A percentile compares a stretch with the other conserved stretches of the same genome.
These are phyloP conservation scores for Aspergillus pseudoglaucus DNA, from an alignment of 2,329 filamentous ascomycete species.

Conservation along the genomic window DNA sequence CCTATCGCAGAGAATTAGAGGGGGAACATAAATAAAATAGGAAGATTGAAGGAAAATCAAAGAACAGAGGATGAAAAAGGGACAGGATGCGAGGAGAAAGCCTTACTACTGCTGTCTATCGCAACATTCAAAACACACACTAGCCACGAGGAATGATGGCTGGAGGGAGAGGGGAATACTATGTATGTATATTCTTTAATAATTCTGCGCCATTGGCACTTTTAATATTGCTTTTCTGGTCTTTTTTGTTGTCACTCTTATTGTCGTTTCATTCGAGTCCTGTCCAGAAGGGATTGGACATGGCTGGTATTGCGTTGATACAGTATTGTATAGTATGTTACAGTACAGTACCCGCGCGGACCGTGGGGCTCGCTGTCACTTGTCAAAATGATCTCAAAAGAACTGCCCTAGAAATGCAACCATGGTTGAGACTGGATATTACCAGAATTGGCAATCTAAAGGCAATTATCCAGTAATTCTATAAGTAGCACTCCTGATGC, in stretches of 20 bases:
- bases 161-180: too few species aligned
- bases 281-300: background rate
- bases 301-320: background rate
- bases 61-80: constrained; percentile 4
- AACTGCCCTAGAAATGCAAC: too few species aligned
- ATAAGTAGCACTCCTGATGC: too few species aligned
- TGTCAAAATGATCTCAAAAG: too few species aligned
- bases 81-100: constrained; percentile 7
- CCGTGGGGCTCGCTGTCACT: too few species aligned
- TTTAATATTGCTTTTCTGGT: background rate
- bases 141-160: too few species aligned
- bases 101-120: background rate
- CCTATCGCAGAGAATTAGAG: too few species aligned
- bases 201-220: background rate
- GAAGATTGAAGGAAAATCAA: constrained; percentile 1
- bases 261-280: background rate
- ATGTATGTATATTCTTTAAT: too few species aligned
- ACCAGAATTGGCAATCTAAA: too few species aligned
- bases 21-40: background rate
- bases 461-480: too few species aligned
- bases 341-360: background rate
- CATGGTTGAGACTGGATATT: too few species aligned
- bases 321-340: background rate
- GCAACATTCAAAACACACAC: background rate
- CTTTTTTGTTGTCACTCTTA: background rate